These are phyloP conservation scores for Patellaria atrata DNA, from an alignment of 495 filamentous ascomycete species.

Conservation along the genomic window DNA sequence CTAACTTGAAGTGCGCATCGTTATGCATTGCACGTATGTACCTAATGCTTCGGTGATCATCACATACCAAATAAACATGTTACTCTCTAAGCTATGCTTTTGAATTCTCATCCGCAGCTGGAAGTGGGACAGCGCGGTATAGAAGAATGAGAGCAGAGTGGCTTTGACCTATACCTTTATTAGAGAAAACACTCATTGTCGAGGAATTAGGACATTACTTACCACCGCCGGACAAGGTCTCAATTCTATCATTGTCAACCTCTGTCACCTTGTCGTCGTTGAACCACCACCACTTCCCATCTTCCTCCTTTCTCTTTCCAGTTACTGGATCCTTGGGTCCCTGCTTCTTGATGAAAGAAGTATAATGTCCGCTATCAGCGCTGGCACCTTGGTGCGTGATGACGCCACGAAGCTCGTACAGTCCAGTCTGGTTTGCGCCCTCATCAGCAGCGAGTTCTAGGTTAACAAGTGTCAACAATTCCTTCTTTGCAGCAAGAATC, in stretches of 20 bases:
- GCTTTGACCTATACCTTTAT: slow-evolving; percentile 48
- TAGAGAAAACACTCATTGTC: slow-evolving; percentile 1
- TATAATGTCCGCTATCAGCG: slow-evolving; percentile 96
- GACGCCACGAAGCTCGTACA: slow-evolving; percentile 88
- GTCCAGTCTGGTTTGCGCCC: slow-evolving; percentile 76
- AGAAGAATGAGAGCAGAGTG: slow-evolving; percentile 90
- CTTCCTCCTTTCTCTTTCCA: slow-evolving; percentile 59
- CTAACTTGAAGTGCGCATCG: too few relatives aligned
- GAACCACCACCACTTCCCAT: slow-evolving; percentile 99
- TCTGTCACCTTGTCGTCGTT: slow-evolving; percentile 96
- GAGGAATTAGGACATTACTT: slow-evolving; percentile 20
- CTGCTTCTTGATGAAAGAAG: slow-evolving; percentile 89
- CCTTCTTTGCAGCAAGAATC: slow-evolving; percentile 66
- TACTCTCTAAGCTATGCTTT: background rate
- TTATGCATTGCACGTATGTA: too few relatives aligned
- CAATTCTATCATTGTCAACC: slow-evolving; percentile 81
- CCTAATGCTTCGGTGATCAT: too few relatives aligned
- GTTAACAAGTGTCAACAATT: slow-evolving; percentile 59
- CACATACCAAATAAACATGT: background rate
- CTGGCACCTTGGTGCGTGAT: slow-evolving; percentile 97
- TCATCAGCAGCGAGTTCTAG: slow-evolving; percentile 57
- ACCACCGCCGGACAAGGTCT: slow-evolving; percentile 80
- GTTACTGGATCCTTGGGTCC: slow-evolving; percentile 47
- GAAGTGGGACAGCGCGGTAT: slow-evolving; percentile 68
- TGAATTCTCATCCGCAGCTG: slow-evolving; percentile 34